A percentile compares a stretch with the other conserved stretches of the same genome.
Evolutionary conservation across 2,329 filamentous ascomycete species (phyloP).

Genomic region (Fusarium brevicatenulatum): DNA sequence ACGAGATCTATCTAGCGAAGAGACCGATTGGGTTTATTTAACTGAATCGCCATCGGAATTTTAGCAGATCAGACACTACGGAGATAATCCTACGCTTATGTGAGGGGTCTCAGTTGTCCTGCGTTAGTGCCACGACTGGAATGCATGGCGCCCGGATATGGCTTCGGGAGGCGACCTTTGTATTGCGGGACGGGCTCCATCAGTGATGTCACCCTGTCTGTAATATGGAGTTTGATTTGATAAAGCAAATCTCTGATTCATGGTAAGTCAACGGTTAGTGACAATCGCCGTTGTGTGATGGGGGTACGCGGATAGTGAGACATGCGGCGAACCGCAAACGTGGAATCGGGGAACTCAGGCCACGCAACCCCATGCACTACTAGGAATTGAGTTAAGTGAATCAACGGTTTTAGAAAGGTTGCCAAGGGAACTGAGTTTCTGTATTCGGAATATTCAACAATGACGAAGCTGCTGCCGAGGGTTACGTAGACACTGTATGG

Average conservation of each 20-base stretch:
- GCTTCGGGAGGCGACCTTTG: not conserved
- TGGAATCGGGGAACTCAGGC: not conserved
- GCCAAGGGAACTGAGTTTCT: not conserved
- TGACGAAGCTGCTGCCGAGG: not conserved
- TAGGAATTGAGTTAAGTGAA: not conserved
- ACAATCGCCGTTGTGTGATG: not conserved
- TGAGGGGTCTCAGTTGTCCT: not conserved
- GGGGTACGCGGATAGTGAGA: not conserved
- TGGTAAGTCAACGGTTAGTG: not conserved
- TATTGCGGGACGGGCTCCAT: too few species aligned
- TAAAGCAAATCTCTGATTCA: not conserved
- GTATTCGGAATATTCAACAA: not conserved
- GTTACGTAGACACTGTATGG: not conserved
- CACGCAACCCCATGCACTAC: not conserved
- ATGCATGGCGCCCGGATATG: slow-evolving; percentile 20
- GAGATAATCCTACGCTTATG: not conserved
- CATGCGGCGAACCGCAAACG: not conserved
- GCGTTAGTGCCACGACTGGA: not conserved
- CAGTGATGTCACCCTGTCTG: not conserved
- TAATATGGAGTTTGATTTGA: accelerated
- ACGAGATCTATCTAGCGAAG: not conserved
- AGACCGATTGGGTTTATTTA: not conserved
- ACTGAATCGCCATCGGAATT: not conserved
- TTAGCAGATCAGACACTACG: not conserved
- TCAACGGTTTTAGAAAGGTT: not conserved